Percentiles rank a stretch among this genome's conserved stretches.
Evolutionary conservation across 2,329 filamentous ascomycete genomes (phyloP).

Genomic region (Ampelomyces quisqualis): DNA sequence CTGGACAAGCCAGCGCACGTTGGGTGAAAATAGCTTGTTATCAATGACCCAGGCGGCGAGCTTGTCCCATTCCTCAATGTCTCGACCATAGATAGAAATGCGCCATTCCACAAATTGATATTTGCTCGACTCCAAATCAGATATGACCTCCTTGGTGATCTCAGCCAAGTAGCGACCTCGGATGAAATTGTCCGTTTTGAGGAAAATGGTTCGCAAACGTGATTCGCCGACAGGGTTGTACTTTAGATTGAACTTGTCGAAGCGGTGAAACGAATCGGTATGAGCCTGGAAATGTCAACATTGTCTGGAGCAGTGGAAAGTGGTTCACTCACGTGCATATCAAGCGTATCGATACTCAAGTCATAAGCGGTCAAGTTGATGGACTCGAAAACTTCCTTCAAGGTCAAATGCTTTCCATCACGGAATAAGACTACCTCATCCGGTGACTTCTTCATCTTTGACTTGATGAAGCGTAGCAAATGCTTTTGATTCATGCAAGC

Average conservation of each 20-base stretch:
- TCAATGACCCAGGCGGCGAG: slow-evolving; percentile 96
- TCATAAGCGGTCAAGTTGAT: slow-evolving; percentile 98
- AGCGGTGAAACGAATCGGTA: slow-evolving; percentile 96
- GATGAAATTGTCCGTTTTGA: slow-evolving; percentile 98
- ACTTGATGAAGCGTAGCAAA: slow-evolving; percentile 96
- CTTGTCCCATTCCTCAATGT: slow-evolving; percentile 95
- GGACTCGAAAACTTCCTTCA: slow-evolving; percentile 92
- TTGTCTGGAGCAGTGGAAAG: not conserved
- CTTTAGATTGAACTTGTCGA: slow-evolving; percentile 99
- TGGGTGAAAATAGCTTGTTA: slow-evolving; percentile 97
- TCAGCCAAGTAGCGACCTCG: slow-evolving; percentile 93
- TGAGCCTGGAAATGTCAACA: slow-evolving; percentile 64
- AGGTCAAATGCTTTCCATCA: slow-evolving; percentile 86
- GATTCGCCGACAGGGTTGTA: slow-evolving; percentile 98
- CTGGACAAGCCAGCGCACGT: slow-evolving; percentile 95
- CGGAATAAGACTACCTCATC: slow-evolving; percentile 91
- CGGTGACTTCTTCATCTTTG: slow-evolving; percentile 98
- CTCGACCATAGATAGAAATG: slow-evolving; percentile 93
- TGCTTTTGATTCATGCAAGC: slow-evolving; percentile 99
- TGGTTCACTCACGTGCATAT: slow-evolving; percentile 80
- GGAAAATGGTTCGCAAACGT: slow-evolving; percentile 91
- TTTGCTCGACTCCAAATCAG: slow-evolving; percentile 96
- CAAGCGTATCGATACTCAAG: slow-evolving; percentile 93
- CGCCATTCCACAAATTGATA: slow-evolving; percentile 99
- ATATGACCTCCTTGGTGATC: slow-evolving; percentile 96